Percentiles rank a stretch among this genome's conserved stretches.
These are phyloP conservation scores for Leishmania mexicana DNA, from an alignment of 208 protist species.

Conservation along the genomic window DNA sequence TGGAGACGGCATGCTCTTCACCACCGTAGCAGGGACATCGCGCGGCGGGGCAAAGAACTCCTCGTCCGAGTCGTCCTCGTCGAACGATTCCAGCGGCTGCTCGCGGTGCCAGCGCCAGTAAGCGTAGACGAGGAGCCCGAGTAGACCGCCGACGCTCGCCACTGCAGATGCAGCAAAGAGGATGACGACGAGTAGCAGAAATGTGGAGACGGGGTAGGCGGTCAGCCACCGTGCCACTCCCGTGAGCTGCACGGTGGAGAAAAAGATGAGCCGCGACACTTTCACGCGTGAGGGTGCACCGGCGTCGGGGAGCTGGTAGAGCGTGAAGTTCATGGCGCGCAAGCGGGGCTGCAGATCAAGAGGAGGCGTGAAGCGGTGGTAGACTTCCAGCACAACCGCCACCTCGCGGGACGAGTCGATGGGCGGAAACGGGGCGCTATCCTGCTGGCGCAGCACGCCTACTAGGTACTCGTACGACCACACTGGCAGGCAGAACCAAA, in stretches of 20 bases:
- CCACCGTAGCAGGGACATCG: background rate
- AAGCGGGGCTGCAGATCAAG: constrained; percentile 53
- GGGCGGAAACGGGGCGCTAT: constrained; percentile 42
- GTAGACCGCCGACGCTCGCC: constrained; percentile 5
- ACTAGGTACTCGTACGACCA: constrained; percentile 31
- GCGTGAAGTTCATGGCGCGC: constrained; percentile 78
- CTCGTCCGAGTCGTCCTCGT: background rate
- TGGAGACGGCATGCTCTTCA: constrained; percentile 2
- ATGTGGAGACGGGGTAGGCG: constrained; percentile 51
- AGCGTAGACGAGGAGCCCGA: constrained; percentile 1
- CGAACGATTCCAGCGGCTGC: background rate
- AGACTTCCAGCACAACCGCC: constrained; percentile 55
- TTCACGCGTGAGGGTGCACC: constrained; percentile 29
- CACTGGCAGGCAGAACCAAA: constrained; percentile 44
- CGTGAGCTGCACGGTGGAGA: constrained; percentile 55
- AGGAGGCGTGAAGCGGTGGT: constrained; percentile 69
- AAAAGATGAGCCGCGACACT: constrained; percentile 55
- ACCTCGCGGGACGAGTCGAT: constrained; percentile 51
- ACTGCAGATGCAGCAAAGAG: constrained; percentile 23
- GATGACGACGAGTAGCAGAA: constrained; percentile 31
- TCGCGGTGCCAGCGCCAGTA: constrained; percentile 20
- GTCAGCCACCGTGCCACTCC: constrained; percentile 58
- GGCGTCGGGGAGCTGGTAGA: constrained; percentile 44
- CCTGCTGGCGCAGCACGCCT: constrained; percentile 21
- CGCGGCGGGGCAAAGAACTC: background rate